Evolutionary conservation across 768 basidiomycete species (phyloP).

Genomic region (Lactarius vividus): DNA sequence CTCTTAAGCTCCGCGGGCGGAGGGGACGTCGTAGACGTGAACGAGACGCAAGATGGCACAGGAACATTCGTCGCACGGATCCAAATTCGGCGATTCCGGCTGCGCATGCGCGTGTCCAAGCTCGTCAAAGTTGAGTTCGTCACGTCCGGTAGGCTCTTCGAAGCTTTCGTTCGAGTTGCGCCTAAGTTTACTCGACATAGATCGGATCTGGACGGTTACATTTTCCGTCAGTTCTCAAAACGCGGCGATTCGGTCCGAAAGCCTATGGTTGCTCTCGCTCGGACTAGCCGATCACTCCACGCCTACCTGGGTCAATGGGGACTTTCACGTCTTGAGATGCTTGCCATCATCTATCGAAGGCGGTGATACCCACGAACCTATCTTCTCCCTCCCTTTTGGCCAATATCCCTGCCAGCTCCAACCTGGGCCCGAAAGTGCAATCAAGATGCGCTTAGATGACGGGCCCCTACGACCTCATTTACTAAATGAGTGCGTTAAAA

Average conservation of each 20-base stretch:
- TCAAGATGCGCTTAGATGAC: conserved; percentile 13
- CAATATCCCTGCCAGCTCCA: neutral
- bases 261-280: conserved; percentile 45
- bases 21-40: conserved; percentile 49
- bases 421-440: conserved; percentile 9
- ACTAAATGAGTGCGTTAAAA: conserved; percentile 40
- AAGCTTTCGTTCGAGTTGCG: too few relatives aligned
- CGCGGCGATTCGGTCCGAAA: conserved; percentile 7
- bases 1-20: conserved; percentile 42
- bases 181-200: conserved; percentile 33
- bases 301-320: conserved; percentile 55
- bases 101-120: conserved; percentile 64
- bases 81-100: conserved; percentile 58
- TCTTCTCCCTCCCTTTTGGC: conserved; percentile 1
- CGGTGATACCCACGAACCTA: neutral
- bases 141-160: conserved; percentile 44
- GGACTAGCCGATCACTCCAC: conserved; percentile 54
- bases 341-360: neutral
- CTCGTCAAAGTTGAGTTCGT: conserved; percentile 61
- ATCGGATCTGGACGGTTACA: conserved; percentile 53
- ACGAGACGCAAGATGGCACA: conserved; percentile 37
- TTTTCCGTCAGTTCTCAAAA: conserved; percentile 36
- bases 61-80: conserved; percentile 56
- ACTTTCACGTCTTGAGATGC: conserved; percentile 42
- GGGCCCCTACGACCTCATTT: conserved; percentile 16